These are phyloP conservation scores for Pythium scleroteichum DNA, from an alignment of 352 stramenopile species.

Conservation along the genomic window DNA sequence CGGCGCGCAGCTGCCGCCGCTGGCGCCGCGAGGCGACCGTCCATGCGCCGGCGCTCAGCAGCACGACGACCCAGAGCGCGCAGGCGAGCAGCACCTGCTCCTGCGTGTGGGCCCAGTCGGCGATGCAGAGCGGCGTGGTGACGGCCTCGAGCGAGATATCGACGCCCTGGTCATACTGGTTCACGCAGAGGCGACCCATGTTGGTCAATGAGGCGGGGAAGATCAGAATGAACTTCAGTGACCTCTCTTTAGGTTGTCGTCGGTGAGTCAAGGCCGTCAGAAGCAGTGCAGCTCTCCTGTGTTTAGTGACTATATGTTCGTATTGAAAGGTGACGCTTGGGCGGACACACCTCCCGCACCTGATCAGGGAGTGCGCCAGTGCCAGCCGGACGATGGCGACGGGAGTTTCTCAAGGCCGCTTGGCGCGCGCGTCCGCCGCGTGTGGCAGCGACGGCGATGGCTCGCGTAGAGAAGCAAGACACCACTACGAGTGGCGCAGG, in stretches of 20 bases:
- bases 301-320: background rate
- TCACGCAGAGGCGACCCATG: constrained; percentile 74
- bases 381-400: constrained; percentile 13
- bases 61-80: constrained; percentile 46
- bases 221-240: background rate
- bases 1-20: constrained; percentile 45
- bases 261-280: too few species aligned
- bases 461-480: too few species aligned
- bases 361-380: too few species aligned
- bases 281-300: too few species aligned
- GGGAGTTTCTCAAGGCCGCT: too few species aligned
- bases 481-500: too few species aligned
- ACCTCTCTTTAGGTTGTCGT: too few species aligned
- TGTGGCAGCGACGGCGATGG: too few species aligned
- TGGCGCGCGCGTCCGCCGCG: too few species aligned
- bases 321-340: constrained; percentile 8
- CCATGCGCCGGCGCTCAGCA: constrained; percentile 58
- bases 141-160: constrained; percentile 29
- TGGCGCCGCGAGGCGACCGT: constrained; percentile 57
- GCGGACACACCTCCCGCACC: background rate
- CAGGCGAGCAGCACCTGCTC: constrained; percentile 63
- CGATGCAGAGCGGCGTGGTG: constrained; percentile 59
- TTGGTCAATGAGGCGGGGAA: background rate
- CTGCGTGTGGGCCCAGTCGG: constrained; percentile 72
- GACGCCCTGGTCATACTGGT: constrained; percentile 40